Conservation (phyloP, 2,329 filamentous ascomycete genomes). For the Periconia sp. region DNA sequence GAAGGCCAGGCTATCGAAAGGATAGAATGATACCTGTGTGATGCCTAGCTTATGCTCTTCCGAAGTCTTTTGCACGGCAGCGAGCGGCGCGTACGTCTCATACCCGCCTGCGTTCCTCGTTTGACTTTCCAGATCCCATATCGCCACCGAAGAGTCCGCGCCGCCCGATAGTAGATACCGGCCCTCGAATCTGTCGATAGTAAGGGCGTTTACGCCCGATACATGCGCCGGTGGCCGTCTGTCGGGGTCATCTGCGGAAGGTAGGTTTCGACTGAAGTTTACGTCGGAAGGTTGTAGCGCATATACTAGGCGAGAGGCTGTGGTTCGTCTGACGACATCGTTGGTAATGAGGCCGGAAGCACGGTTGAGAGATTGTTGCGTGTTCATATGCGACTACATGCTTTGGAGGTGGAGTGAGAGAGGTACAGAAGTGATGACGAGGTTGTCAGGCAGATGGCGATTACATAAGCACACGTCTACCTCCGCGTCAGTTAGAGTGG, state of each 20-base stretch:
- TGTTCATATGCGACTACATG: slow-evolving; percentile 42
- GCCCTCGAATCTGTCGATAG: slow-evolving; percentile 80
- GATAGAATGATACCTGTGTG: slow-evolving; percentile 76
- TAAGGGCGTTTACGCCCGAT: slow-evolving; percentile 76
- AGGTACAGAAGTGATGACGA: background rate
- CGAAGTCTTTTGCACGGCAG: slow-evolving; percentile 28
- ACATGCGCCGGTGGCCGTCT: slow-evolving; percentile 65
- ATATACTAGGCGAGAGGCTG: slow-evolving; percentile 67
- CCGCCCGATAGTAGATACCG: slow-evolving; percentile 81
- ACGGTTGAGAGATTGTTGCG: slow-evolving; percentile 70
- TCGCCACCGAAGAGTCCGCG: slow-evolving; percentile 77
- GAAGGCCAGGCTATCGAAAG: slow-evolving; percentile 75
- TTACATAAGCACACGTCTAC: background rate
- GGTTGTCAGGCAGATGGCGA: background rate
- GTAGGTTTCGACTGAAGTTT: slow-evolving; percentile 67
- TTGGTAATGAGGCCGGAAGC: slow-evolving; percentile 66
- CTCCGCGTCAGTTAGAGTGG: background rate
- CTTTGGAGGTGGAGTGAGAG: slow-evolving; percentile 19
- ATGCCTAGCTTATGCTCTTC: slow-evolving; percentile 67
- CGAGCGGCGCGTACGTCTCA: slow-evolving; percentile 27
- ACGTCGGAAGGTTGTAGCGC: slow-evolving; percentile 70
- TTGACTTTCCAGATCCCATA: slow-evolving; percentile 77
- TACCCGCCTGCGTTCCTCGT: slow-evolving; percentile 16
- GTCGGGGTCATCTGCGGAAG: slow-evolving; percentile 34
- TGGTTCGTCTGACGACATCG: slow-evolving; percentile 64